Evolutionary conservation across 2,329 filamentous ascomycete species (phyloP), one percentile per base, ranked within the genome.

Genomic region (Apiospora sp.): DNA sequence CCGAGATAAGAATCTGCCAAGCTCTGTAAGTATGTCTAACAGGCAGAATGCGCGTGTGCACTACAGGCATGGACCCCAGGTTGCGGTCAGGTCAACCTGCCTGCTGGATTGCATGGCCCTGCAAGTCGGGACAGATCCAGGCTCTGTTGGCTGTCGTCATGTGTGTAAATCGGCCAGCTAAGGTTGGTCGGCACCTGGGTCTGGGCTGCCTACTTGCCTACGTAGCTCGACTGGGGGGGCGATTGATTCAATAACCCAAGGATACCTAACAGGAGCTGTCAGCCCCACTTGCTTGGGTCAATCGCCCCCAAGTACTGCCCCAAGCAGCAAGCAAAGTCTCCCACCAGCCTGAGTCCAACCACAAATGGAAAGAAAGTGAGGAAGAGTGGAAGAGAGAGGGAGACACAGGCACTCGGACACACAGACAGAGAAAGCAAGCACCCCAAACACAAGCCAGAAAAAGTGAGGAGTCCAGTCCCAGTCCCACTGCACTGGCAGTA

Each of bases 191-290:
- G 58, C 58, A 64, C 58, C 58, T 64, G 30, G 34, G 58, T 37
- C 58, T 64, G 58, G 58, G 19, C 58, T 41, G 22, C 19, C 58
- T 41, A 37, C 16, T 30, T 51, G 54, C 30, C 54, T 37, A 61
- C 54, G 54, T 61, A 61, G 54, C 14, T 19, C 6, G 54, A 61
- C 54, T 34, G 54, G 34, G 54, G 54, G 54, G 54, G 54, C 54
- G 58, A 64, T 41, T 4, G 27, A 30, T 64, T n/a, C 34, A 64
- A 41, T 64, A 64, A 41, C 58, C 58, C 58, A 41, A 64, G 58
- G 30, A 64, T 37, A 64, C 58, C 34, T 64, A 64, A 64, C 58
- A 64, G 58, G 58, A 64, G 58, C 58, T 64, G 58, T 64, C 58
- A 64, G 58, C 19, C 34, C 58, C 58, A 64, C 58, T 64, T 64